phyloP scores from a whole-genome alignment of 257 asterid genomes.

The Rauvolfia tetraphylla region DNA sequence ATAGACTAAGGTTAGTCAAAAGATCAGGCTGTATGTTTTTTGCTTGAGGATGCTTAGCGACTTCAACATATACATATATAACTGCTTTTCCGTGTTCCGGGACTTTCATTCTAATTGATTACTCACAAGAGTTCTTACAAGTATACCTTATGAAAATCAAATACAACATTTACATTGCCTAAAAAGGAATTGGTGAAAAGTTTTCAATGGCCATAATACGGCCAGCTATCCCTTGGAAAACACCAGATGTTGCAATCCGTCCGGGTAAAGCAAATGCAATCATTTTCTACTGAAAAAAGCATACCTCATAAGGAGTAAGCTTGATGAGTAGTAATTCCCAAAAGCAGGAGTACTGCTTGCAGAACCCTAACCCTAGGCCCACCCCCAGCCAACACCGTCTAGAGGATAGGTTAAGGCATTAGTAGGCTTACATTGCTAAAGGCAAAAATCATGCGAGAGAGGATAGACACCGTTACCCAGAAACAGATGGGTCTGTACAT shows the following conservation, averaged over 20 bases:
- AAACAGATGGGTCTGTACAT: constrained; percentile 6
- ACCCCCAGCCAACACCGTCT: not conserved
- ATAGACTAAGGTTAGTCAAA: not conserved
- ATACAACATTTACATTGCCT: not conserved
- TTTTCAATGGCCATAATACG: not conserved
- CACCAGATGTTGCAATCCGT: not conserved
- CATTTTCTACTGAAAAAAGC: too few relatives aligned
- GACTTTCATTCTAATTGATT: not conserved
- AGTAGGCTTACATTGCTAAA: not conserved
- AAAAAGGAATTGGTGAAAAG: not conserved
- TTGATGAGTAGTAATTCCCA: too few relatives aligned
- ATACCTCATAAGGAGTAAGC: not conserved
- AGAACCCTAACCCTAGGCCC: constrained; percentile 24
- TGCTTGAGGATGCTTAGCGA: not conserved
- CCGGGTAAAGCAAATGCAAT: too few relatives aligned
- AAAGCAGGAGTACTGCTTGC: not conserved
- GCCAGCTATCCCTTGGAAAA: not conserved
- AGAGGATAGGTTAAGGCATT: not conserved
- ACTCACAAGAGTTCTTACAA: not conserved
- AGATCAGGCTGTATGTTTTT: not conserved
- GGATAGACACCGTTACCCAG: not conserved
- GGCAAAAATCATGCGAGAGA: not conserved
- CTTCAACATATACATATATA: not conserved
- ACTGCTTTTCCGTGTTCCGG: not conserved
- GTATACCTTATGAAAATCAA: not conserved